Base-by-base conservation (phyloP, 2,329 filamentous ascomycete species). In the Epichloe uncinata region DNA sequence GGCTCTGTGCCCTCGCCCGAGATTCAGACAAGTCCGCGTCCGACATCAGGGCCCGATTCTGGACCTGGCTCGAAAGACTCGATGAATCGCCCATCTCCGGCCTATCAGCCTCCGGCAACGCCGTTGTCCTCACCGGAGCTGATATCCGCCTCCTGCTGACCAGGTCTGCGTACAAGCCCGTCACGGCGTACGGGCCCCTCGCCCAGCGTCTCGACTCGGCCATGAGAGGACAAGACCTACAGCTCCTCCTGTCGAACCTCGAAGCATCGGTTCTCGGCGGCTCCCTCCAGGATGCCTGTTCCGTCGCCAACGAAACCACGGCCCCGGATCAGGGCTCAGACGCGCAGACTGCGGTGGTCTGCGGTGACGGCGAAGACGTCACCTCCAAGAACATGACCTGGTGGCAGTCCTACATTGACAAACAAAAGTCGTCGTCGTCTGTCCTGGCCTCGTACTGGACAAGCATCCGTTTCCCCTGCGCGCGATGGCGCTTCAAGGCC, bases 401-500 rank as follows among this genome's bases (percentile, higher is more conserved):
- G 42, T 65, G 65, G 57, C 36, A 45, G n/a, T 51, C 52, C 2
- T 67, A 69, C 52, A 50, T 69, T 8, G 26, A 48, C 5, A 42
- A 51, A 13, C 58, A 68, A 18, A 45, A 54, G 6, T 35, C 46
- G 7, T 55, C 61, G 42, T 67, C 67, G 1, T 53, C 56, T 4
- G 55, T 63, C 16, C 58, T 67, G 11, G 69, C 63, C 16, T 52
- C 60, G 1, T 37, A 40, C 38, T 69, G 67, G 69, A 51, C 66
- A 13, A 43, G n/a, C 4, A 57, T 71, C 43, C 67, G 66, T 1
- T 54, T 73, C 7, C 51, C 57, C 5, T 76, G 73, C 60, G 57
- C 61, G 0, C 64, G 65, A 4, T 68, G 72, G 60, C 54, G 35
- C 1, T 57, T 69, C 26, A 60, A 62, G 1, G 61, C 71, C 6